Base-by-base conservation (phyloP, 768 basidiomycete species). In the Lactifluus hygrophoroides region DNA sequence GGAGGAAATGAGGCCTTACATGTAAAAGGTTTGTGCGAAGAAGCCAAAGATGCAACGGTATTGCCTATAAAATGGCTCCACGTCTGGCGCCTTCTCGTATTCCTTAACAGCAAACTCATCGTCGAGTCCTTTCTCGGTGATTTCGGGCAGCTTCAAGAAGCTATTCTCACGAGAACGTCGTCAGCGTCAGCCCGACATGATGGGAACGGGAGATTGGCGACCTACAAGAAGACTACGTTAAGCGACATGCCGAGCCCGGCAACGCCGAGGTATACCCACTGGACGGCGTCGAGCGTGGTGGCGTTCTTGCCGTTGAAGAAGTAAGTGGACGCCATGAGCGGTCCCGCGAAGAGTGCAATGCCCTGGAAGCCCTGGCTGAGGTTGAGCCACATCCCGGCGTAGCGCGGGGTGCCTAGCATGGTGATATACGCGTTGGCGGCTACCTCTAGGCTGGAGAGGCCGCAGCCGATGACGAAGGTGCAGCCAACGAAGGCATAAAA, bases 321-420 rank as follows among this genome's bases (percentile, higher is more conserved):
- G 77, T 81, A 88, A 53, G 81, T 75, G 4, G 85, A 81, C 23
- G 85, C 86, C 64, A 89, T 89, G 63, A 88, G 77, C 19, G 88
- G 86, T 3, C 88, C 83, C 9, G 80, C 75, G 67, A 89, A 88
- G 3, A 82, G 81, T 0, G 87, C 86, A 43, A 90, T 74, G 23
- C 86, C 88, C 66, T 88, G 85, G 74, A 86, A 88, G 4, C 85
- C 84, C 71, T 90, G 88, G 59, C 85, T 85, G 69, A 89, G 86
- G 69, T 88, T 88, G 51, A 90, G 76, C 28, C 88, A 78, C 65
- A 85, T 82, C 14, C 86, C 85, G 48, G 86, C 86, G 68, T 84
- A 83, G 65, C 82, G 81, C 27, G 82, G 83, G 3, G 80, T 74
- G 44, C 85, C 84, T 50, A 87, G 72, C 35, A 87, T 83, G 17